Conservation (phyloP, 805 yeast genomes). For the Suhomyces sp. region DNA sequence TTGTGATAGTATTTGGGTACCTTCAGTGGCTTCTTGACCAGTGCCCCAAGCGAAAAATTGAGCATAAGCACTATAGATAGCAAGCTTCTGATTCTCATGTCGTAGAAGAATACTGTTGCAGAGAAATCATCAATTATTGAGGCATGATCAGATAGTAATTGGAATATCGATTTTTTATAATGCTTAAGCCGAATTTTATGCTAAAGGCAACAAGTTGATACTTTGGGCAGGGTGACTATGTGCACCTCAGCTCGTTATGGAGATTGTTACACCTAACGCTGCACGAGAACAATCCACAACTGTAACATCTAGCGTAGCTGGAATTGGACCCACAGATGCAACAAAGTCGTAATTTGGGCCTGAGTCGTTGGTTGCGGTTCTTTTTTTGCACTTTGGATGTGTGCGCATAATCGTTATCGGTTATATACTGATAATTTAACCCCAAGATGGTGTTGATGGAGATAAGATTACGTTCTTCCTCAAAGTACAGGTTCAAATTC, state of each 20-base stretch:
- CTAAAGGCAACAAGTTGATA: neutral
- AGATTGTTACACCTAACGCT: conserved; percentile 38
- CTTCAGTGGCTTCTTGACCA: neutral
- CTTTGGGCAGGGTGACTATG: neutral
- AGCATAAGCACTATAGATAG: neutral
- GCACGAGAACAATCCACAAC: conserved; percentile 41
- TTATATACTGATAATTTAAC: conserved; percentile 40
- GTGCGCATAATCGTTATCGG: conserved; percentile 22
- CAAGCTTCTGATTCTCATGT: neutral
- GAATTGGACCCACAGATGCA: conserved; percentile 41
- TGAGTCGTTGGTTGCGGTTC: conserved; percentile 11
- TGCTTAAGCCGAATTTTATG: neutral
- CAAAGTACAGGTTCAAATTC: conserved; percentile 43
- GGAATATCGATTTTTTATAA: neutral
- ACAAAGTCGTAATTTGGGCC: conserved; percentile 37
- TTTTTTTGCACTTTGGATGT: conserved; percentile 14
- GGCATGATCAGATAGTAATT: neutral
- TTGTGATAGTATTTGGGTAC: conserved; percentile 15
- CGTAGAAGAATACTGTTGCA: neutral
- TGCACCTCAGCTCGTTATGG: conserved; percentile 43
- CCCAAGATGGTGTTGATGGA: conserved; percentile 41
- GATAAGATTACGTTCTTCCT: conserved; percentile 44
- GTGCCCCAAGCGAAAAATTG: neutral
- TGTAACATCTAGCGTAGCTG: conserved; percentile 36
- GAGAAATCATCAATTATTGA: neutral